phyloP scores from a whole-genome alignment of 2,329 filamentous ascomycete genomes.

The Neofusicoccum cordaticola region DNA sequence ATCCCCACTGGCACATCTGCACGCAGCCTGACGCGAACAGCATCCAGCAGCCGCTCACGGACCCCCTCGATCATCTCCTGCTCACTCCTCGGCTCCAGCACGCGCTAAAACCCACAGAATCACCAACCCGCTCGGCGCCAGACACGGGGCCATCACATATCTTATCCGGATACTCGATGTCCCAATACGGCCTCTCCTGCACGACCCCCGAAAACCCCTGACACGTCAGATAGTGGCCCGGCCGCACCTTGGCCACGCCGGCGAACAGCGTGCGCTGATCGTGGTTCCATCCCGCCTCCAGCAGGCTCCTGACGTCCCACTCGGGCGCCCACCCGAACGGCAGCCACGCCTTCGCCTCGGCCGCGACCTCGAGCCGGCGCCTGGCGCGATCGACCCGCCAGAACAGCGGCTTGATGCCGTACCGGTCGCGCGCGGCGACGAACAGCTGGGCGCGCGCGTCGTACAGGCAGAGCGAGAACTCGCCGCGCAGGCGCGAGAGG shows the following conservation, averaged over 20 bases:
- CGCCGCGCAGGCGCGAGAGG: constrained; percentile 50
- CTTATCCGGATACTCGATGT: constrained; percentile 53
- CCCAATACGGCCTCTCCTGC: constrained; percentile 51
- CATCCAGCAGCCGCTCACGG: constrained; percentile 50
- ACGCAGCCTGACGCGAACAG: constrained; percentile 52
- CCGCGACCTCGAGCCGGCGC: constrained; percentile 45
- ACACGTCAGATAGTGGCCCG: constrained; percentile 22
- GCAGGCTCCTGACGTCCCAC: constrained; percentile 52
- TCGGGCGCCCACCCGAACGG: constrained; percentile 51
- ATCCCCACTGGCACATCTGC: constrained; percentile 59
- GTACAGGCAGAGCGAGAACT: constrained; percentile 55
- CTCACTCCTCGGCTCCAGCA: constrained; percentile 43
- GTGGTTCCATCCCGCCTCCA: constrained; percentile 44
- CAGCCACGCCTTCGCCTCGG: constrained; percentile 56
- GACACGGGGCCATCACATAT: constrained; percentile 26
- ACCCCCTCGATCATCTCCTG: constrained; percentile 54
- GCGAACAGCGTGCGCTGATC: constrained; percentile 52
- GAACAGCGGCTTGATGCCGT: constrained; percentile 58
- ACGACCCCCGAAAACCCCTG: constrained; percentile 35
- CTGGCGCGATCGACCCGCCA: constrained; percentile 43
- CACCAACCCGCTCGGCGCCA: background rate
- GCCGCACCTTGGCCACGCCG: constrained; percentile 42
- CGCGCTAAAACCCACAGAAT: background rate
- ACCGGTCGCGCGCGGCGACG: constrained; percentile 53
- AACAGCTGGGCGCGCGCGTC: constrained; percentile 43